Conservation (phyloP, 148 eudicot species). For the Spergularia bocconei region DNA sequence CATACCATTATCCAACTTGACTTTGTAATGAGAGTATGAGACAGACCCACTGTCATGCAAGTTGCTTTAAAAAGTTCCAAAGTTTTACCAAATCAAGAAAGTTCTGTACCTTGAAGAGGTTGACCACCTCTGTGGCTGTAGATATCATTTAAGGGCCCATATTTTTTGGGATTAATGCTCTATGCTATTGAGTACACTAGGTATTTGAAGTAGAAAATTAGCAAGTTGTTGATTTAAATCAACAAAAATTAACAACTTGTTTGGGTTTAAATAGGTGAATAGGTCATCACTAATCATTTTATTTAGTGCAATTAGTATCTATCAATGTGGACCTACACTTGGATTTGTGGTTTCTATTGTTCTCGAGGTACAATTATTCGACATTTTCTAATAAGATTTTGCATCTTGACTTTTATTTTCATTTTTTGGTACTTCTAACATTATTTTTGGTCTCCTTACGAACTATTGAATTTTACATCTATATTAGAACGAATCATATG, state of each 20-base stretch:
- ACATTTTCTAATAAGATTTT: background rate
- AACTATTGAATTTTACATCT: no score
- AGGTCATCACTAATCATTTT: background rate
- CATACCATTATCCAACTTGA: conserved; percentile 29
- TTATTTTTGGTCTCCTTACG: no score
- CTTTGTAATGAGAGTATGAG: conserved; percentile 12
- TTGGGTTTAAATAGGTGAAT: background rate
- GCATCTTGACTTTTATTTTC: background rate
- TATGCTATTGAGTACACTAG: conserved; percentile 14
- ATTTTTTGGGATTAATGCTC: conserved; percentile 6
- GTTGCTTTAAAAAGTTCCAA: conserved; percentile 25
- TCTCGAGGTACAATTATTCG: background rate
- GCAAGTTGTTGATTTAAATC: conserved; percentile 17
- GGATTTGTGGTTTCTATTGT: background rate
- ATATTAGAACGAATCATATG: background rate
- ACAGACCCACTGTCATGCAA: conserved; percentile 33
- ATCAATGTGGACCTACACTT: conserved; percentile 6
- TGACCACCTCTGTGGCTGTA: conserved; percentile 31
- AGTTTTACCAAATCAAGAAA: conserved; percentile 31
- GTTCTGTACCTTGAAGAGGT: conserved; percentile 21
- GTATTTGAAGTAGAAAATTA: conserved; percentile 11
- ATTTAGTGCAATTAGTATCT: no score
- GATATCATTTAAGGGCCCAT: conserved; percentile 20
- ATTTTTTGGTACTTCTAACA: no score
- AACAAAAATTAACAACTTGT: conserved; percentile 19